A percentile compares a stretch with the other conserved stretches of the same genome.
These are phyloP conservation scores for Capsella rubella DNA, from an alignment of 441 rosid genomes.

Conservation along the genomic window DNA sequence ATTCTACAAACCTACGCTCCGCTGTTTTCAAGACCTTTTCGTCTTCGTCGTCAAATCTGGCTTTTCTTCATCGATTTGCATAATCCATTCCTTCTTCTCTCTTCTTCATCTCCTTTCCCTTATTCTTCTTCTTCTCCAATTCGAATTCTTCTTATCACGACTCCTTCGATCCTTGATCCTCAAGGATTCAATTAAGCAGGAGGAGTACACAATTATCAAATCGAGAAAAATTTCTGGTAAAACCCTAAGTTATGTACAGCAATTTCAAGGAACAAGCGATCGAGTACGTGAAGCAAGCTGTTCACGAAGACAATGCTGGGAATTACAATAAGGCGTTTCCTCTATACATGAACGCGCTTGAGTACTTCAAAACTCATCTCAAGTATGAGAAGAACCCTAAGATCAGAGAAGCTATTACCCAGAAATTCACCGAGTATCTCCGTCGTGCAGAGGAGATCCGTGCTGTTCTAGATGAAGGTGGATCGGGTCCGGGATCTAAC, in stretches of 20 bases:
- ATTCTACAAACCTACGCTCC: not conserved
- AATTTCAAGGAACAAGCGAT: slow-evolving; percentile 98
- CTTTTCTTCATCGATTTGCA: slow-evolving; percentile 13
- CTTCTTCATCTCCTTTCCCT: not conserved
- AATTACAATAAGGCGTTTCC: slow-evolving; percentile 95
- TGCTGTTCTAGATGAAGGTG: slow-evolving; percentile 92
- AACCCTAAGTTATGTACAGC: slow-evolving; percentile 75
- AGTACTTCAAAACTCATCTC: slow-evolving; percentile 97
- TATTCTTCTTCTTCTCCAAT: slow-evolving; percentile 7
- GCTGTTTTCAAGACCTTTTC: slow-evolving; percentile 27
- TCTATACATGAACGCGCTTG: slow-evolving; percentile 94
- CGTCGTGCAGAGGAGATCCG: slow-evolving; percentile 99
- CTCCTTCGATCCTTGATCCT: slow-evolving; percentile 18
- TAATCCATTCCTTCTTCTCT: not conserved
- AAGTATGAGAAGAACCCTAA: slow-evolving; percentile 99
- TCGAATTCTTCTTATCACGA: not conserved
- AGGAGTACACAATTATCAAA: not conserved
- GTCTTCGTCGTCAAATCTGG: slow-evolving; percentile 40
- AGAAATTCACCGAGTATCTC: slow-evolving; percentile 96
- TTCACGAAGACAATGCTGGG: slow-evolving; percentile 89
- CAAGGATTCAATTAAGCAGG: slow-evolving; percentile 7
- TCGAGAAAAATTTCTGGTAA: slow-evolving; percentile 14
- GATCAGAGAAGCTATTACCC: slow-evolving; percentile 89
- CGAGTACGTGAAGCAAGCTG: slow-evolving; percentile 98
- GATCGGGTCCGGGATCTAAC: slow-evolving; percentile 80